Percentiles rank a stretch among this genome's conserved stretches.
phyloP scores from a whole-genome alignment of 108 stramenopile genomes.

The Mediolabrus comicus region DNA sequence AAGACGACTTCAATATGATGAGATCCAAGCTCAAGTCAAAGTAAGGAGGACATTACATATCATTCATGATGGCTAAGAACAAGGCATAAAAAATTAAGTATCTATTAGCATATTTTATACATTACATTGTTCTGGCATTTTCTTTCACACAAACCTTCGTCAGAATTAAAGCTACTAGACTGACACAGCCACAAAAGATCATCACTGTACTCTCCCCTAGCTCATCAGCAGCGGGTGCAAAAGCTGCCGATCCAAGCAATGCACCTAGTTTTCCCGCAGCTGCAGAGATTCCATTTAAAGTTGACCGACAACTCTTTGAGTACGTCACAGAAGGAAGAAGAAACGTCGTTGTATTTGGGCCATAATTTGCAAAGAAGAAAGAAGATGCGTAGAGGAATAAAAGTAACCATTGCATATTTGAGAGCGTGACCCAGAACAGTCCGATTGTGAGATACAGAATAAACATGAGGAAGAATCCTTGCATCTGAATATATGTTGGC shows the following conservation, averaged over 20 bases:
- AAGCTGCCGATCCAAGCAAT: constrained; percentile 65
- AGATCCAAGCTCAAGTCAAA: background rate
- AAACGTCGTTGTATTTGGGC: constrained; percentile 72
- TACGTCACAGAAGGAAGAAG: constrained; percentile 71
- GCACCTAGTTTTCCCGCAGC: constrained; percentile 84
- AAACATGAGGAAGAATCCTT: constrained; percentile 81
- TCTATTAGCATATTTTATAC: background rate
- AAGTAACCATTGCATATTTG: constrained; percentile 42
- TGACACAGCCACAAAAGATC: constrained; percentile 67
- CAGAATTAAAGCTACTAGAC: constrained; percentile 57
- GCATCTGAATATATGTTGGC: constrained; percentile 73
- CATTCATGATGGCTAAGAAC: too few relatives aligned
- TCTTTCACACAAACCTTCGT: constrained; percentile 51
- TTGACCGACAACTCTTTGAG: constrained; percentile 65
- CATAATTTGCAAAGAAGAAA: constrained; percentile 69
- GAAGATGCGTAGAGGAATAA: constrained; percentile 52
- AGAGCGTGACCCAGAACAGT: constrained; percentile 57
- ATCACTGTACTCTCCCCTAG: constrained; percentile 68
- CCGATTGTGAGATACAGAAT: constrained; percentile 80
- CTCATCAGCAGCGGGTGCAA: constrained; percentile 65
- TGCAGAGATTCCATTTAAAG: constrained; percentile 84
- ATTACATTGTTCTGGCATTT: background rate
- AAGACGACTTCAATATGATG: background rate
- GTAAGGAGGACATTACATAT: too few relatives aligned
- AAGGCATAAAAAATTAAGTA: too few relatives aligned